Base-by-base conservation (phyloP, 2,329 filamentous ascomycete species). In the Diaporthe citri region DNA sequence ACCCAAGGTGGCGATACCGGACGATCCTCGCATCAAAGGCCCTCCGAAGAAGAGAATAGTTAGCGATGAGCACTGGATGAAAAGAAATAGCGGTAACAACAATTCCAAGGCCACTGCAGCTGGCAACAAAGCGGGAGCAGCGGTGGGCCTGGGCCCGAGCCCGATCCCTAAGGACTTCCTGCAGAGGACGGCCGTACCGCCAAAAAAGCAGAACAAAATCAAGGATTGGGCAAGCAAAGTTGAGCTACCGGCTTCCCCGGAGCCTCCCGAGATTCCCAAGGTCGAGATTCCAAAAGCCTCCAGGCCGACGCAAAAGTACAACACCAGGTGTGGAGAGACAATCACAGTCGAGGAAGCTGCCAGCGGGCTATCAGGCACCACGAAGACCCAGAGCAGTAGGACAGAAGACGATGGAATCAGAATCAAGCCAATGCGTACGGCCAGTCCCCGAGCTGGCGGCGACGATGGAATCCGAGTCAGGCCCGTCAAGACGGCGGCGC, bases 21-120 rank as follows among this genome's bases (percentile, higher is more conserved):
- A 81, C 56, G 80, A 83, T 82, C 76, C 86, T 81, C 81, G 86
- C 84, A 79, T 88, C 84, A 81, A 91, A 71, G 83, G 87, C 67
- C 91, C 94, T 60, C 96, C 96, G 22, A 95, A 95, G 85, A 98
- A 97, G 88, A 91, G 96, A 77, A 95, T 98, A 72, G 91, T 98
- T 76, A 98, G 96, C 82, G 96, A 98, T 85, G 93, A 94, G 72
- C 94, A 98, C 84, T 98, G 96, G 94, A 91, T 91, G 84, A 92
- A 91, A 80, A 83, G 84, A 74, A 77, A 78, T 5, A 81, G 81
- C 22, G 52, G 43, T 76, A 41, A 60, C n/a, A 70, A 71, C 74
- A 20, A 75, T 52, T 71, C 79, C 81, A 25, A 82, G 80, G 51
- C 74, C 25, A 52, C 73, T 56, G 56, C 41, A 59, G 82, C 82